Evolutionary conservation across 176 grass and related monocot species (phyloP).

Genomic region (Neostapfia colusana): DNA sequence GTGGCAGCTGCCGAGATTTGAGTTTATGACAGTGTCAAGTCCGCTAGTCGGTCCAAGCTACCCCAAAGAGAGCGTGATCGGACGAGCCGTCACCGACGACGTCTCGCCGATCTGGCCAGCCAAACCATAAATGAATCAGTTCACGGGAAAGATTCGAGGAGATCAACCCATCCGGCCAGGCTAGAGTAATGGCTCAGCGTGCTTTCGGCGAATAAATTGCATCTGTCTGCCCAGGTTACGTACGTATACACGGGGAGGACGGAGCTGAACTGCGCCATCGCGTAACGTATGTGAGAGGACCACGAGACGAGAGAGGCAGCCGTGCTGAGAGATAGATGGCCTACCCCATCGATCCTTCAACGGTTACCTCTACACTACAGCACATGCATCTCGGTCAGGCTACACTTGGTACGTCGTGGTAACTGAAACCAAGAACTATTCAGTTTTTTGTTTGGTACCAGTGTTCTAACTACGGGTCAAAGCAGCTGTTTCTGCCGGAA

Average conservation of each 20-base stretch:
- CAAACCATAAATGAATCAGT: slow-evolving; percentile 47
- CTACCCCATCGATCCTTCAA: slow-evolving; percentile 46
- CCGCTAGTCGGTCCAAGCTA: background rate
- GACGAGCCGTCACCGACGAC: slow-evolving; percentile 33
- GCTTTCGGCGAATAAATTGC: slow-evolving; percentile 60
- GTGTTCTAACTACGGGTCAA: background rate
- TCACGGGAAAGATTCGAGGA: slow-evolving; percentile 32
- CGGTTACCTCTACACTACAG: slow-evolving; percentile 10
- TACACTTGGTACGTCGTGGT: too few species aligned
- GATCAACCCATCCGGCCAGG: background rate
- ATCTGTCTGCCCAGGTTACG: slow-evolving; percentile 22
- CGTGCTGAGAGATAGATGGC: slow-evolving; percentile 2
- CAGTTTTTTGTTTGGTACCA: background rate
- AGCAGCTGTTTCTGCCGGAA: slow-evolving; percentile 13
- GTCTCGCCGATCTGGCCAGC: slow-evolving; percentile 13
- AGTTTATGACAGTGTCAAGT: background rate
- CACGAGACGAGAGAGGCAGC: background rate
- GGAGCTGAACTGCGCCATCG: slow-evolving; percentile 32
- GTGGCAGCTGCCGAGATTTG: background rate
- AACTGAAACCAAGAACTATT: too few species aligned
- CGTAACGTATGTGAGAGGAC: slow-evolving; percentile 46
- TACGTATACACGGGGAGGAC: slow-evolving; percentile 22
- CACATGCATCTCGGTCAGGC: slow-evolving; percentile 36
- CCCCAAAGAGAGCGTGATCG: slow-evolving; percentile 4
- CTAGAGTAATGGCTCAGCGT: slow-evolving; percentile 26